A percentile compares a stretch with the other conserved stretches of the same genome.
Evolutionary conservation across 2,329 filamentous ascomycete genomes (phyloP).

Genomic region (Bertia moriformis): DNA sequence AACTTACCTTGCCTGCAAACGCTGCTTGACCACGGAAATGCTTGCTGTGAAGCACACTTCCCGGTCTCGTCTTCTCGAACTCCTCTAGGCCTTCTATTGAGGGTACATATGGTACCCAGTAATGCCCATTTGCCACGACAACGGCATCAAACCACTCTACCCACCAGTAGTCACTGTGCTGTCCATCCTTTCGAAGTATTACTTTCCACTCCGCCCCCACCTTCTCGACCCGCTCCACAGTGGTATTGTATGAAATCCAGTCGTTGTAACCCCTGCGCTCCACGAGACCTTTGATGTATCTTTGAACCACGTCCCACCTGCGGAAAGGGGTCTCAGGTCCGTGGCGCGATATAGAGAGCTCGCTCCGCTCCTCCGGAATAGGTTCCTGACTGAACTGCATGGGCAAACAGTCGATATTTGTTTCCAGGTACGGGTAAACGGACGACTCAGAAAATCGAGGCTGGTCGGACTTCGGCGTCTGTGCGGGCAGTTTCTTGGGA

Average conservation of each 20-base stretch:
- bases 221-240: not conserved
- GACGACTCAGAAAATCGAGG: constrained; percentile 40
- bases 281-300: not conserved
- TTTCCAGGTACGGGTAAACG: not conserved
- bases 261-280: not conserved
- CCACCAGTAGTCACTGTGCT: not conserved
- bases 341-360: not conserved
- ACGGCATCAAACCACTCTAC: not conserved
- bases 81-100: constrained; percentile 29
- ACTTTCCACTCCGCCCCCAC: not conserved
- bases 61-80: constrained; percentile 27
- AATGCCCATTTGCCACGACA: not conserved
- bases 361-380: not conserved
- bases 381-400: not conserved
- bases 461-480: constrained; percentile 19
- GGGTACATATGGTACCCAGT: not conserved
- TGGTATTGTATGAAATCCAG: not conserved
- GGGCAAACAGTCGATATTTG: not conserved
- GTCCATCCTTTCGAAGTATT: not conserved
- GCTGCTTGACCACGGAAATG: constrained; percentile 29
- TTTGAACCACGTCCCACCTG: not conserved
- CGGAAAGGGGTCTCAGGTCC: not conserved
- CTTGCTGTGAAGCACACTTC: constrained; percentile 38
- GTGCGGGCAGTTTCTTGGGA: not conserved
- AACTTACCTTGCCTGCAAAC: constrained; percentile 26